Evolutionary conservation across 2,329 filamentous ascomycete species (phyloP), one percentile per base, ranked within the genome.

Genomic region (Cordyceps farinosa): DNA sequence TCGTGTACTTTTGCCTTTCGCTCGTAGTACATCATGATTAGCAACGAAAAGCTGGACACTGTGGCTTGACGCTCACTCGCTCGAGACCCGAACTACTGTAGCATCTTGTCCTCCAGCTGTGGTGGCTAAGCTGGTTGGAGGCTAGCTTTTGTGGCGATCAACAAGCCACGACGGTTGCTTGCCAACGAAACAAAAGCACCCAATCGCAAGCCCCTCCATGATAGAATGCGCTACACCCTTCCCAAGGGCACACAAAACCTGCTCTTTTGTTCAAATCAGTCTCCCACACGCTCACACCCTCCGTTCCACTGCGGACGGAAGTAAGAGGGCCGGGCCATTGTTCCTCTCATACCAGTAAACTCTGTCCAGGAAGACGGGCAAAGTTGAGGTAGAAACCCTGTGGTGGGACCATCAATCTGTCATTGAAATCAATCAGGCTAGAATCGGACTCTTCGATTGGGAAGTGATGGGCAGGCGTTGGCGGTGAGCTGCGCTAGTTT

Each of bases 401-500:
- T 38, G 36, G 36, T 38, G 36, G 11, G 36, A 38, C 36, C 9
- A 10, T 3, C 3, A 11, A 10, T 10, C 11, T 38, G 22, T 9
- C 10, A 27, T 38, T 7, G 22, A 9, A 38, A 38, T 40, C 11
- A 13, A 40, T 27, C 51, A 40, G 29, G 3, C 30, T 6, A 54
- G 8, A 30, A 15, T 7, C 27, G 27, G 29, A 9, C 7, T 34
- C 13, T 30, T 54, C 2, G 11, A 17, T 27, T 13, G 5, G 34
- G 30, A 45, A 44, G 15, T n/a, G 40, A 56, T 34, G 38, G 36
- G 38, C 42, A 30, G 54, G 30, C 42, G 30, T 32, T 55, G 38
- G 54, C 54, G 54, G 42, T 57, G 54, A 57, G 54, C 3, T 47
- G 42, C 53, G 54, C 30, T 48, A 47, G 34, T 27, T 57, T 27